Evolutionary conservation across 2,329 filamentous ascomycete genomes (phyloP).

Genomic region (Phyllosticta citrichinensis): DNA sequence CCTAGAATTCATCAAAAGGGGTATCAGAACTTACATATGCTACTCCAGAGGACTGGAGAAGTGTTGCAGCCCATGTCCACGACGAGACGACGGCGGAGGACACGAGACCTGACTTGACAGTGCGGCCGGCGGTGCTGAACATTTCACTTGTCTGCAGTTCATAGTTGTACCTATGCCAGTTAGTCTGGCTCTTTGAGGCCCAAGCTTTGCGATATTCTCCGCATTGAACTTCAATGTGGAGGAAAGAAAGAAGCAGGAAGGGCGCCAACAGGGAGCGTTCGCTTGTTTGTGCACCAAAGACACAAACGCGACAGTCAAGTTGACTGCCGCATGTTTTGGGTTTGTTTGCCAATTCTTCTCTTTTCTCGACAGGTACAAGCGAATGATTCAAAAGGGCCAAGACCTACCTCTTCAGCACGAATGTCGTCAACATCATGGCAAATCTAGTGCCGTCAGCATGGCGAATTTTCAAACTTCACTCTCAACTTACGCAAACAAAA

Average conservation of each 20-base stretch:
- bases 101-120: conserved; percentile 80
- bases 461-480: neutral
- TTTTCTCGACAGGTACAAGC: too few relatives aligned
- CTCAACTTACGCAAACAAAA: conserved; percentile 51
- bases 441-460: conserved; percentile 30
- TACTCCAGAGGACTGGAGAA: conserved; percentile 70
- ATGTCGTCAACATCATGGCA: conserved; percentile 65
- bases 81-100: conserved; percentile 84
- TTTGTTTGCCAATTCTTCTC: too few relatives aligned
- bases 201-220: too few relatives aligned
- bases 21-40: conserved; percentile 45
- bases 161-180: conserved; percentile 44
- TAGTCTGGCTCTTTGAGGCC: neutral
- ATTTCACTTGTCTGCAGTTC: conserved; percentile 45
- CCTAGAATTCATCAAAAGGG: too few relatives aligned
- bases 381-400: too few relatives aligned
- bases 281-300: too few relatives aligned
- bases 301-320: too few relatives aligned
- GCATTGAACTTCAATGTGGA: too few relatives aligned
- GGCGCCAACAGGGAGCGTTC: too few relatives aligned
- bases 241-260: too few relatives aligned
- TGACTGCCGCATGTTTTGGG: too few relatives aligned
- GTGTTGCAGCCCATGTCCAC: conserved; percentile 86
- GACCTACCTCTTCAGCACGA: conserved; percentile 51
- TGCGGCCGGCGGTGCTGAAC: conserved; percentile 81